These are phyloP conservation scores for Fomitopsis schrenkii DNA, from an alignment of 1,284 basidiomycete genomes.

Conservation along the genomic window DNA sequence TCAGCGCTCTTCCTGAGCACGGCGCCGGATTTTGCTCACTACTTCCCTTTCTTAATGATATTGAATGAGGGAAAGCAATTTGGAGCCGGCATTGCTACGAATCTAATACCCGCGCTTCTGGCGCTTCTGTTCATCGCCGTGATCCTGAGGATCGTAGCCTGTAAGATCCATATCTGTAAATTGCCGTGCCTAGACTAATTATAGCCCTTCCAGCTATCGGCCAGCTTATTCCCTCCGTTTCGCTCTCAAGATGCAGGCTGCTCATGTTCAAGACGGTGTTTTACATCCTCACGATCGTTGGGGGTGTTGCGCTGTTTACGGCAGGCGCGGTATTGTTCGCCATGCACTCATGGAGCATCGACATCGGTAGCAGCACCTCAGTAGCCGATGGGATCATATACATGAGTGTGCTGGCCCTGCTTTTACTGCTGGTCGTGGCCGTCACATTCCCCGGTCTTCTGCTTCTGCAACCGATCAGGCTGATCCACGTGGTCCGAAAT, in stretches of 20 bases:
- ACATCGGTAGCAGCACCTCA: slow-evolving; percentile 36
- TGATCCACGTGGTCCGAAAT: slow-evolving; percentile 51
- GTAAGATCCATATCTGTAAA: slow-evolving; percentile 37
- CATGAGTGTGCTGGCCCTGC: slow-evolving; percentile 59
- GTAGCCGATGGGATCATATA: slow-evolving; percentile 71
- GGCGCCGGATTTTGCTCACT: slow-evolving; percentile 70
- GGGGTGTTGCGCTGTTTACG: slow-evolving; percentile 57
- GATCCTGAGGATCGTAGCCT: slow-evolving; percentile 48
- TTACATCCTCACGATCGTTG: slow-evolving; percentile 52
- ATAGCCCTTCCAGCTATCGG: slow-evolving; percentile 36
- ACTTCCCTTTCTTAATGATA: slow-evolving; percentile 58
- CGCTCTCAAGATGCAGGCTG: slow-evolving; percentile 56
- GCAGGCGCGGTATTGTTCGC: slow-evolving; percentile 68
- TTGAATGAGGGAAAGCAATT: slow-evolving; percentile 48
- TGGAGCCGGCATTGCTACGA: slow-evolving; percentile 58
- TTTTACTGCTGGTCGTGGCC: slow-evolving; percentile 63
- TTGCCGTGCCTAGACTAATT: neutral
- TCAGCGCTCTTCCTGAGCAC: slow-evolving; percentile 61
- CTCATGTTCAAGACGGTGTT: slow-evolving; percentile 67
- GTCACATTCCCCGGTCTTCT: slow-evolving; percentile 68
- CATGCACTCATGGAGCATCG: slow-evolving; percentile 48
- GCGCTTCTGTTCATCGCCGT: slow-evolving; percentile 54
- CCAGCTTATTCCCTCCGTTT: slow-evolving; percentile 52
- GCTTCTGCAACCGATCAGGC: slow-evolving; percentile 61
- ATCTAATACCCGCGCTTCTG: slow-evolving; percentile 62